Evolutionary conservation across 2,329 filamentous ascomycete genomes (phyloP).

Genomic region (Mariannaea sp.): DNA sequence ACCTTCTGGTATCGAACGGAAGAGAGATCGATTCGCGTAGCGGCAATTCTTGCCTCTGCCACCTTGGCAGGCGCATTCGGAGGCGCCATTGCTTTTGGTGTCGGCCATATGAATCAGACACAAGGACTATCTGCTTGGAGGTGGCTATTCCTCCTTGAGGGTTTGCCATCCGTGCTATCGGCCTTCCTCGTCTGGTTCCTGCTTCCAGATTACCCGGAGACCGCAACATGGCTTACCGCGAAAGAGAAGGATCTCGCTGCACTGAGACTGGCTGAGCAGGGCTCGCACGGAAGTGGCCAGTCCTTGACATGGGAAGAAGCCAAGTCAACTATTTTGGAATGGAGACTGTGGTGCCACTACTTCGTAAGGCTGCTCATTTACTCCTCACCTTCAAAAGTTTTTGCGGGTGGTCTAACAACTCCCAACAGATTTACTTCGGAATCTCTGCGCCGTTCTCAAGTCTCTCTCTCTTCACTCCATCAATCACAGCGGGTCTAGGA

Average conservation of each 20-base stretch:
- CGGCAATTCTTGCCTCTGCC: constrained; percentile 68
- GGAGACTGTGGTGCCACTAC: constrained; percentile 69
- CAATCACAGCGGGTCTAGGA: constrained; percentile 57
- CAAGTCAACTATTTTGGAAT: constrained; percentile 66
- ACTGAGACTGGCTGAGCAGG: constrained; percentile 41
- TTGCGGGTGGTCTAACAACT: background rate
- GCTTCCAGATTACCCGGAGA: constrained; percentile 70
- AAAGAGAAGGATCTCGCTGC: constrained; percentile 60
- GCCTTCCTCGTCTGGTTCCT: constrained; percentile 66
- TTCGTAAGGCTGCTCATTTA: constrained; percentile 37
- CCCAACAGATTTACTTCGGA: constrained; percentile 48
- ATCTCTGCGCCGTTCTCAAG: constrained; percentile 59
- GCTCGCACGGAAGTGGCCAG: constrained; percentile 57
- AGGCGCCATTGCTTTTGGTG: constrained; percentile 70
- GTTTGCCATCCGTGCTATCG: constrained; percentile 64
- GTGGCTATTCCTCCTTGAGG: constrained; percentile 65
- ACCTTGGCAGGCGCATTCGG: constrained; percentile 73
- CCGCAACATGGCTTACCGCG: constrained; percentile 61
- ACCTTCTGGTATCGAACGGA: constrained; percentile 73
- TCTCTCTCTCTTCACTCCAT: constrained; percentile 62
- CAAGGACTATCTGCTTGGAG: constrained; percentile 68
- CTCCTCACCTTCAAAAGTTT: background rate
- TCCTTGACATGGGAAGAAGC: constrained; percentile 67
- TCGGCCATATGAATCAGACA: constrained; percentile 69
- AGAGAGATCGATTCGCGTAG: constrained; percentile 69